Percentiles rank a stretch among this genome's conserved stretches.
Conservation (phyloP, 1,284 basidiomycete species). For the Sanghuangporus weigelae region DNA sequence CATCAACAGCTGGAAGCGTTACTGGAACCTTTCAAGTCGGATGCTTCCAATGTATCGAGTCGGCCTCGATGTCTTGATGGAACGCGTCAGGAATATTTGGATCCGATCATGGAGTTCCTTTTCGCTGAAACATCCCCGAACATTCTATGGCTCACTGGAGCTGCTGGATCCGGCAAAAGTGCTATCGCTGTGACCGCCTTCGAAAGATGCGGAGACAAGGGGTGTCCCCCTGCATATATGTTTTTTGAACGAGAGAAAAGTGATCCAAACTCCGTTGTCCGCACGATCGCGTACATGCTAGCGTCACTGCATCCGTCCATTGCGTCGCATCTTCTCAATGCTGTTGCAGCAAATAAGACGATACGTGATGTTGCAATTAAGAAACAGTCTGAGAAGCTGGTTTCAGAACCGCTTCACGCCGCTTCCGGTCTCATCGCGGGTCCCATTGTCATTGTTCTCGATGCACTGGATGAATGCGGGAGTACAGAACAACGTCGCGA, state of each 20-base stretch:
- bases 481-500: slow-evolving; percentile 24
- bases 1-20: not conserved
- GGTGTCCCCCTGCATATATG: not conserved
- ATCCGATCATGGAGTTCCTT: slow-evolving; percentile 22
- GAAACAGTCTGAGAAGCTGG: not conserved
- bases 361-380: not conserved
- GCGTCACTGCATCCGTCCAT: slow-evolving; percentile 14
- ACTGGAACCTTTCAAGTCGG: not conserved
- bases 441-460: not conserved
- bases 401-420: not conserved
- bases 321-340: not conserved
- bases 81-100: slow-evolving; percentile 18
- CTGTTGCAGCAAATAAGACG: not conserved
- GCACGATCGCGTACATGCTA: not conserved
- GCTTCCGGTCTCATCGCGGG: too few species aligned
- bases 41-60: not conserved
- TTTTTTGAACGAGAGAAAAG: not conserved
- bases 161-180: slow-evolving; percentile 21
- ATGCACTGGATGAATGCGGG: slow-evolving; percentile 7
- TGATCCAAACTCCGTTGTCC: not conserved
- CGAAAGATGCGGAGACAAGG: not conserved
- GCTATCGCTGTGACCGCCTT: slow-evolving; percentile 14
- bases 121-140: not conserved
- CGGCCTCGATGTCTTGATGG: slow-evolving; percentile 18
- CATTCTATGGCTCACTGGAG: slow-evolving; percentile 19